Evolutionary conservation across 1,284 basidiomycete species (phyloP), one percentile per base, ranked within the genome.

Genomic region (Mycosarcoma mackinlayi): DNA sequence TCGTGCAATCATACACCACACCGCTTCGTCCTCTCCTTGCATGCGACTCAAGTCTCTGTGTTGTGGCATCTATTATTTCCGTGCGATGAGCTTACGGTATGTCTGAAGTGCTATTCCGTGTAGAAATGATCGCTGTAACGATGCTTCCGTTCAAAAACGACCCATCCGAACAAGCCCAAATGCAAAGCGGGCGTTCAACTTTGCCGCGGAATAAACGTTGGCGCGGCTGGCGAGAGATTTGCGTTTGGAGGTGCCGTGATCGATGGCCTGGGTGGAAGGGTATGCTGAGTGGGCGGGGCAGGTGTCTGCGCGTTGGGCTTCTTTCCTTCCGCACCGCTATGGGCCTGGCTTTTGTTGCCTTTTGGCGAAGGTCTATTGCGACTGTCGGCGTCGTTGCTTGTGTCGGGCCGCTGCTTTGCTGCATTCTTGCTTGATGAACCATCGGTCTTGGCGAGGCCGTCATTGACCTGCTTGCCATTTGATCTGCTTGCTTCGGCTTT

Each of bases 201-300:
- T 37, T 58, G 54, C 21, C 63, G 57, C 21, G 57, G 63, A 6
- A 39, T 59, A 16, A 66, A 66, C 7, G 52, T 56, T 6, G 63
- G 63, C 10, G 63, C 63, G 9, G 63, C 63, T 4, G 52, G 57
- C 24, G 63, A 65, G 9, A 66, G 48, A 9, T 46, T 58, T 7
- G 62, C 34, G 14, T 41, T 23, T 11, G 45, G 33, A 16, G 46
- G 27, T 27, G 58, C 24, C 10, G 39, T 25, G n/a, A 52, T 18
- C 24, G 27, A 14, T n/a, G 59, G 59, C 30, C 55, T 62, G 7
- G 59, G 13, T 9, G 59, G 59, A 41, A 56, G 24, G 9, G 37
- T 21, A 11, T 60, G 38, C 50, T 40, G 57, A 39, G 13, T n/a
- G 9, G 24, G 19, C 11, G 19, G 9, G 25, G 31, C 28, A 10